Evolutionary conservation across 345 rosid genomes (phyloP), one percentile per base, ranked within the genome.

Genomic region (Salix brachista): DNA sequence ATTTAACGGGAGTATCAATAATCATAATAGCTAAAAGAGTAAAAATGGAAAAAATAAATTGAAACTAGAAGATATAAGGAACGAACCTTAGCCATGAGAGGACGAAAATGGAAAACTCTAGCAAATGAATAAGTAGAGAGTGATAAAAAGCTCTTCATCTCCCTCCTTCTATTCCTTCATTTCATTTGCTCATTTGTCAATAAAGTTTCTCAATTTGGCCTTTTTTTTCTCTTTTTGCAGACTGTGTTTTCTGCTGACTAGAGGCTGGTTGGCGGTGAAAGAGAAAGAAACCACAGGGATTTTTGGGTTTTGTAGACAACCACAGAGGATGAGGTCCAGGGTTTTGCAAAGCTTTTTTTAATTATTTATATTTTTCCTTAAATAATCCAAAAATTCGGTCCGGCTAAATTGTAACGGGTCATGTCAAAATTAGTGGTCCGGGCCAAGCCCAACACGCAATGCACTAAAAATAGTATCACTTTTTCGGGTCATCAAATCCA

Each of bases 71-170:
- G 9, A 64, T 19, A 26, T 26, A 64, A 4, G 34, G 67, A 14
- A 64, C 41, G 11, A 74, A 89, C 92, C 90, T 89, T 87, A 60
- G 89, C 87, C 87, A 85, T 86, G 75, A 76, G 64, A 10, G 85
- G 86, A 71, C 64, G 73, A 76, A 85, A 76, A 74, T 85, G 84
- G 12, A 74, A 80, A 72, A 77, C 26, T 39, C 86, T 76, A 78
- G 85, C 78, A 41, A 84, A 75, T 54, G 81, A 41, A 13, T 17
- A 34, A 46, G 39, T 54, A 11, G 69, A 67, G 61, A 67, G 46
- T 41, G 80, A 65, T 16, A 72, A 52, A 42, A 87, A 72, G 41
- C 80, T 78, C 74, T 81, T 76, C 61, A 61, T n/a, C 36, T 25
- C 21, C 54, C 18, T 19, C 32, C 36, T 26, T 69, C 36, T 46